Evolutionary conservation across 2,329 filamentous ascomycete species (phyloP).

Genomic region (Aspergillus unguis): DNA sequence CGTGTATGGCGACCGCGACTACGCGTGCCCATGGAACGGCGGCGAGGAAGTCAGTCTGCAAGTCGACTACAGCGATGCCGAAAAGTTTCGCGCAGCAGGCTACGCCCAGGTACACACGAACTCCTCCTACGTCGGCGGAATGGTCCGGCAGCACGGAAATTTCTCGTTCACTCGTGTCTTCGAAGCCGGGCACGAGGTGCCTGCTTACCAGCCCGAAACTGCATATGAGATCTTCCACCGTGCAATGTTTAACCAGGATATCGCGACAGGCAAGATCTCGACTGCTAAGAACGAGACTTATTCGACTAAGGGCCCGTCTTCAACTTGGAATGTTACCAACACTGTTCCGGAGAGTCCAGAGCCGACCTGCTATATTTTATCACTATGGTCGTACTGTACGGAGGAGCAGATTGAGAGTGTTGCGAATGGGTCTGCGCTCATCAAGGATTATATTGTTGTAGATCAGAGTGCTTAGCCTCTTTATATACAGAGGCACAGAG

Average conservation of each 20-base stretch:
- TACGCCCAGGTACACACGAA: constrained; percentile 48
- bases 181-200: constrained; percentile 49
- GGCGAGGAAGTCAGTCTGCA: constrained; percentile 52
- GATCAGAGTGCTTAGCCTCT: constrained; percentile 19
- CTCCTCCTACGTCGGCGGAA: constrained; percentile 43
- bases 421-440: constrained; percentile 43
- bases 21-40: constrained; percentile 56
- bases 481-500: background rate
- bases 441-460: constrained; percentile 48
- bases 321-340: constrained; percentile 47
- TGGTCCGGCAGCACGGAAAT: constrained; percentile 48
- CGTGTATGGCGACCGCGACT: constrained; percentile 59
- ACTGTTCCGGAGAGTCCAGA: constrained; percentile 39
- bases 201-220: constrained; percentile 55
- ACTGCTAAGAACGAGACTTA: constrained; percentile 37
- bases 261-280: constrained; percentile 52
- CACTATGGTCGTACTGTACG: constrained; percentile 41
- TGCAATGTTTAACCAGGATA: constrained; percentile 49
- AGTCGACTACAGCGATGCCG: constrained; percentile 45
- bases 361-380: constrained; percentile 47
- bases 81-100: constrained; percentile 49
- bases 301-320: constrained; percentile 38
- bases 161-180: constrained; percentile 51
- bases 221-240: constrained; percentile 55
- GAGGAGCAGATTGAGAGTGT: constrained; percentile 44